Conservation (phyloP, 208 protist species). For the Sergeia podlipaevii region DNA sequence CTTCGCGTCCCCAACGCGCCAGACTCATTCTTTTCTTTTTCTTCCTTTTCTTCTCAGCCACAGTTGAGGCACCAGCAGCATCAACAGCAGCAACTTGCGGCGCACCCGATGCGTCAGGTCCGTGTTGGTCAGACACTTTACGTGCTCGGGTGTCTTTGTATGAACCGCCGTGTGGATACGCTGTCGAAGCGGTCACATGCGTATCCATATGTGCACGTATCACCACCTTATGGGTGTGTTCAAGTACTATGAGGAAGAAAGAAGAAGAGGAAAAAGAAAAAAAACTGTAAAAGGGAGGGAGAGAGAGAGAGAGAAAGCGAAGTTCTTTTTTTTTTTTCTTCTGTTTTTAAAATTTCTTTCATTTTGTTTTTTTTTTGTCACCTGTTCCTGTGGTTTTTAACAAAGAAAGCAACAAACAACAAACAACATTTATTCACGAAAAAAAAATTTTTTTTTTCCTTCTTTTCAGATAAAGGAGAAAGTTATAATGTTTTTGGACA, state of each 20-base stretch:
- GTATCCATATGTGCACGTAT: slow-evolving; percentile 79
- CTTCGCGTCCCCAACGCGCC: too few relatives aligned
- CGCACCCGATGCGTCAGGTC: slow-evolving; percentile 44
- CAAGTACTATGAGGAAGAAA: slow-evolving; percentile 25
- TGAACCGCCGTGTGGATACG: slow-evolving; percentile 72
- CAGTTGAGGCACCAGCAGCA: not conserved
- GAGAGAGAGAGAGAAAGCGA: not conserved
- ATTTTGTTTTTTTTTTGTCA: slow-evolving; percentile 5
- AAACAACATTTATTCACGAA: not conserved
- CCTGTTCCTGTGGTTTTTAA: not conserved
- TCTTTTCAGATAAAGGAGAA: too few relatives aligned
- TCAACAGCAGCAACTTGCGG: not conserved
- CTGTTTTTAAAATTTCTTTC: not conserved
- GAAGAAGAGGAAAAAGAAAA: not conserved
- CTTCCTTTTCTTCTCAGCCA: too few relatives aligned
- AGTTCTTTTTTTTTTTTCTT: slow-evolving; percentile 9
- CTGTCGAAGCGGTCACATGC: slow-evolving; percentile 61
- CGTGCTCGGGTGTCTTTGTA: slow-evolving; percentile 56
- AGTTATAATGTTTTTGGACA: too few relatives aligned
- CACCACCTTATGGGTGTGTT: slow-evolving; percentile 59
- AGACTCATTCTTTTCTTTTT: too few relatives aligned
- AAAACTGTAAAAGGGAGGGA: too few relatives aligned
- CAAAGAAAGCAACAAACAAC: not conserved
- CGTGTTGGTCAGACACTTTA: slow-evolving; percentile 40
- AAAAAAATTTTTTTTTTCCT: slow-evolving; percentile 4